phyloP scores from a whole-genome alignment of 495 filamentous ascomycete species.

The Letharia lupina region DNA sequence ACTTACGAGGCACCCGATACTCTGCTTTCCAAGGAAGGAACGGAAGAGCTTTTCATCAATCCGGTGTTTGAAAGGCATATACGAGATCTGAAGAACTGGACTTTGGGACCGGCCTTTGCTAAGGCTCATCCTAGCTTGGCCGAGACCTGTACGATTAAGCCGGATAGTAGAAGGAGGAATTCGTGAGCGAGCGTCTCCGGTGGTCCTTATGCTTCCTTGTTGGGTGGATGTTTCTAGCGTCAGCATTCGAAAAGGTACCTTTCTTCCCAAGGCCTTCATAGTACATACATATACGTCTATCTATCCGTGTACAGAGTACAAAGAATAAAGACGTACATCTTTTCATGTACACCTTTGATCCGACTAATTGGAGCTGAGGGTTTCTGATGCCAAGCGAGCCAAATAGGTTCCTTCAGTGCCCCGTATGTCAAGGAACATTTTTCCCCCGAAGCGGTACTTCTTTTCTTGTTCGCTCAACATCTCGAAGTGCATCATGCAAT shows the following conservation, averaged over 20 bases:
- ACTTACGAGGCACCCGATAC: constrained; percentile 59
- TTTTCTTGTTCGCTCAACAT: not conserved
- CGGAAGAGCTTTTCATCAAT: constrained; percentile 60
- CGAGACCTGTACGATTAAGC: constrained; percentile 44
- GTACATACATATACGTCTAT: not conserved
- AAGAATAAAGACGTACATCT: no score
- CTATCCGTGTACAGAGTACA: not conserved
- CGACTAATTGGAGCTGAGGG: no score
- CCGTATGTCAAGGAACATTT: not conserved
- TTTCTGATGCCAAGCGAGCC: not conserved
- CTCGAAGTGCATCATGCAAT: not conserved
- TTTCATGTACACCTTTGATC: not conserved
- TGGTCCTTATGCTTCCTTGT: not conserved
- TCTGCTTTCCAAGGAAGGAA: constrained; percentile 46
- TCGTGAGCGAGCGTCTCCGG: not conserved
- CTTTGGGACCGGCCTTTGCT: constrained; percentile 59
- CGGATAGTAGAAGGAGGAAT: constrained; percentile 18
- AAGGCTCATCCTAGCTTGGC: constrained; percentile 52
- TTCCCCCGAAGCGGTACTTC: not conserved
- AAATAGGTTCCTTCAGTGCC: not conserved
- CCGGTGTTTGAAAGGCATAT: constrained; percentile 73
- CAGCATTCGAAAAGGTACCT: not conserved
- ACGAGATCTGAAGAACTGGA: constrained; percentile 62
- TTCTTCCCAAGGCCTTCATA: not conserved
- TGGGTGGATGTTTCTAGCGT: not conserved